Percentiles rank a stretch among this genome's conserved stretches.
Evolutionary conservation across 169 alveolate genomes (phyloP).

Genomic region (Plasmodium gonderi): DNA sequence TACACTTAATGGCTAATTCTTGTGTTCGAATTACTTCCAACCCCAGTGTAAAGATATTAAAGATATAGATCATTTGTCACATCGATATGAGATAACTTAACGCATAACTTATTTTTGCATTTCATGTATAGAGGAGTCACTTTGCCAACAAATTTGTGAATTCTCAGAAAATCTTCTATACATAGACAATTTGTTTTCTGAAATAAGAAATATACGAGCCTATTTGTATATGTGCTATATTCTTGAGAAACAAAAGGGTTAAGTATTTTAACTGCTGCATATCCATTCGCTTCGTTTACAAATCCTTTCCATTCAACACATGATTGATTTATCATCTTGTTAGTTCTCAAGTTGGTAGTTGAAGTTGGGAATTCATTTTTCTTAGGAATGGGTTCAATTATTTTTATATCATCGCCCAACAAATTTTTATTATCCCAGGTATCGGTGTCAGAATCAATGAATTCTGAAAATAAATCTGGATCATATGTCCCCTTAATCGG

Average conservation of each 20-base stretch:
- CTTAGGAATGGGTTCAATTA: neutral
- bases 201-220: constrained; percentile 59
- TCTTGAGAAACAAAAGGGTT: constrained; percentile 60
- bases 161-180: constrained; percentile 17
- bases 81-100: constrained; percentile 61
- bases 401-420: constrained; percentile 5
- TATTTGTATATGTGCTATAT: constrained; percentile 53
- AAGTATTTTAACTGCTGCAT: constrained; percentile 49
- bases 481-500: neutral
- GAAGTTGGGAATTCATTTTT: neutral
- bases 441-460: constrained; percentile 28
- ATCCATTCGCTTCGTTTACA: constrained; percentile 70
- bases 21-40: neutral
- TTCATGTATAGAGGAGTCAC: constrained; percentile 54
- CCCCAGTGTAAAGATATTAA: neutral
- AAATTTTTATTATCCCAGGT: constrained; percentile 33
- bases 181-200: constrained; percentile 37
- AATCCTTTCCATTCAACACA: constrained; percentile 74
- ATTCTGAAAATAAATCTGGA: constrained; percentile 1
- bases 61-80: constrained; percentile 44
- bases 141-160: constrained; percentile 35
- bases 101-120: constrained; percentile 69
- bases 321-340: neutral
- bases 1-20: neutral
- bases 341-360: neutral